These are phyloP conservation scores for Daldinia vernicosa DNA, from an alignment of 495 filamentous ascomycete genomes.

Conservation along the genomic window DNA sequence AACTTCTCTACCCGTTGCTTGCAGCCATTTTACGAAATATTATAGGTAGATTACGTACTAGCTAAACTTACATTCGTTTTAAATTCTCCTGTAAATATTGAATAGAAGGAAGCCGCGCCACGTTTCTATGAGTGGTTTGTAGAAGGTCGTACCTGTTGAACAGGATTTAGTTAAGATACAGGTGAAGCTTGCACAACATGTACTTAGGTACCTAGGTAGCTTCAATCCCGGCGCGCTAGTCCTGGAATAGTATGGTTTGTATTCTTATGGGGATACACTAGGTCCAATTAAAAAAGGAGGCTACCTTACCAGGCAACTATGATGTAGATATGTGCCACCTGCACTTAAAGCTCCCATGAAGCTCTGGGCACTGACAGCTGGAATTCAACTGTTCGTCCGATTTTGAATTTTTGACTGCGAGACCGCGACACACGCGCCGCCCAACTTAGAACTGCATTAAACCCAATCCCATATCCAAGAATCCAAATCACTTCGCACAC, in stretches of 20 bases:
- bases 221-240: not conserved
- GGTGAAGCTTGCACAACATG: conserved; percentile 16
- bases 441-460: conserved; percentile 34
- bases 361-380: conserved; percentile 22
- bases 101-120: conserved; percentile 16
- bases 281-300: not conserved
- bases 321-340: not conserved
- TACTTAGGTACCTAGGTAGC: not conserved
- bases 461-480: conserved; percentile 36
- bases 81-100: not conserved
- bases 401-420: conserved; percentile 25
- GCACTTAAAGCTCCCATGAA: not conserved
- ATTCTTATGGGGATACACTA: not conserved
- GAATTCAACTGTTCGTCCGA: conserved; percentile 20
- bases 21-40: conserved; percentile 10
- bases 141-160: conserved; percentile 23
- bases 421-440: conserved; percentile 39
- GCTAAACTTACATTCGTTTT: not conserved
- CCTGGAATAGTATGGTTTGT: not conserved
- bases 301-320: conserved; percentile 1
- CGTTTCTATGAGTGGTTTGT: conserved; percentile 14
- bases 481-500: not conserved
- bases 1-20: conserved; percentile 7
- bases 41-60: not conserved
- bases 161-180: conserved; percentile 9